phyloP scores from a whole-genome alignment of 805 yeast species.

The Torulaspora microellipsoides region DNA sequence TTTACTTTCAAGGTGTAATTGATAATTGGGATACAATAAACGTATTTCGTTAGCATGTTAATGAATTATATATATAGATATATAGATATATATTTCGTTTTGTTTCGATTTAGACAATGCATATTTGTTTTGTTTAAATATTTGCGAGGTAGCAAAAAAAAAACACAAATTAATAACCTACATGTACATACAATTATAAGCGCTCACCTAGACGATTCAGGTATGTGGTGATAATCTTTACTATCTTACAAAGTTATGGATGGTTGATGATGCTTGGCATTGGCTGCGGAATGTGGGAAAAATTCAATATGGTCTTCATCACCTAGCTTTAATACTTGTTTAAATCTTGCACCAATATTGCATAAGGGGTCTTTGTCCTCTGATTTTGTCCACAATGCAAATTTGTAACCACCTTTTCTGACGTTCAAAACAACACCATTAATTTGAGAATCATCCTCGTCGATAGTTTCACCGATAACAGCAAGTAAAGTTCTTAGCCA shows the following conservation, averaged over 20 bases:
- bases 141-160: neutral
- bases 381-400: constrained; percentile 91
- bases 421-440: constrained; percentile 91
- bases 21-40: constrained; percentile 11
- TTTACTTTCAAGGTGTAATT: constrained; percentile 51
- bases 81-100: neutral
- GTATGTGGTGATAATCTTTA: constrained; percentile 3
- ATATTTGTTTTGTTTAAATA: neutral
- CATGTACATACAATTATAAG: constrained; percentile 6
- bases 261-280: constrained; percentile 33
- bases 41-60: neutral
- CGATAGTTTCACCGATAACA: constrained; percentile 92
- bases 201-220: neutral
- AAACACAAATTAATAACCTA: constrained; percentile 7
- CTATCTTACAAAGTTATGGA: constrained; percentile 33
- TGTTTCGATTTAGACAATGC: neutral
- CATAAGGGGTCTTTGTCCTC: constrained; percentile 58
- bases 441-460: constrained; percentile 77
- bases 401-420: constrained; percentile 74
- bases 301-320: constrained; percentile 79
- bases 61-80: neutral
- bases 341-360: constrained; percentile 81
- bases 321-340: constrained; percentile 71
- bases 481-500: constrained; percentile 89
- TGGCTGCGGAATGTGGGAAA: constrained; percentile 35